A percentile compares a stretch with the other conserved stretches of the same genome.
Conservation (phyloP, 768 basidiomycete species). For the Lyophyllum decastes region DNA sequence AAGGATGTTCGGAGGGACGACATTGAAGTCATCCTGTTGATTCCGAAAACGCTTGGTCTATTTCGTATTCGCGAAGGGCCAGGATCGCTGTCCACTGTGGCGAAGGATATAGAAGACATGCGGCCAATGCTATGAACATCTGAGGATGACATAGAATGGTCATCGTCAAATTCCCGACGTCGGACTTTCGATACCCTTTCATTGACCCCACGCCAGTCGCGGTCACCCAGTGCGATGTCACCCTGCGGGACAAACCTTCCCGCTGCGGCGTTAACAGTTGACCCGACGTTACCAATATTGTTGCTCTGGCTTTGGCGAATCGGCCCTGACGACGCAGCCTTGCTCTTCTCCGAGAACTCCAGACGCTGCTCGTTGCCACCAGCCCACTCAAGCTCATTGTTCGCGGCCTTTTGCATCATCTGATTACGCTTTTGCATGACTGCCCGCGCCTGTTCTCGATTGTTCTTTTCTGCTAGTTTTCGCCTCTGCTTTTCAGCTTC, state of each 20-base stretch:
- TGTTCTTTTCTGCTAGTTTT: constrained; percentile 68
- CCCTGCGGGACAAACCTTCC: constrained; percentile 46
- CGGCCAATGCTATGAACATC: constrained; percentile 77
- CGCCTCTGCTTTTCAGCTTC: constrained; percentile 88
- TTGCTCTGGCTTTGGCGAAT: constrained; percentile 59
- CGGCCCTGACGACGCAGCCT: constrained; percentile 60
- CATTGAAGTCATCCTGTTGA: constrained; percentile 76
- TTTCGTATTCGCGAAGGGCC: constrained; percentile 70
- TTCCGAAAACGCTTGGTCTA: constrained; percentile 61
- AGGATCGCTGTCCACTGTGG: constrained; percentile 85
- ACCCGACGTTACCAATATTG: constrained; percentile 36
- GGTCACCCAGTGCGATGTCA: constrained; percentile 35
- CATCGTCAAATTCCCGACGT: constrained; percentile 84
- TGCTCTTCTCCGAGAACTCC: constrained; percentile 47
- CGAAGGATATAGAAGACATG: constrained; percentile 78
- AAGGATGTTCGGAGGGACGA: constrained; percentile 76
- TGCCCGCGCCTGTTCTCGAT: constrained; percentile 87
- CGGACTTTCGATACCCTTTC: constrained; percentile 77
- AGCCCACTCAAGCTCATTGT: constrained; percentile 66
- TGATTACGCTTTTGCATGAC: constrained; percentile 90
- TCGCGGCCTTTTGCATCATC: constrained; percentile 60
- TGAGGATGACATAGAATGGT: constrained; percentile 89
- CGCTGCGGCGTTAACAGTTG: constrained; percentile 61
- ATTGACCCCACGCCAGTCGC: constrained; percentile 54
- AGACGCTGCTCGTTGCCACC: constrained; percentile 46